Base-by-base conservation (phyloP, 225 moss, liverwort and hornwort species). In the Straminergon stramineum region DNA sequence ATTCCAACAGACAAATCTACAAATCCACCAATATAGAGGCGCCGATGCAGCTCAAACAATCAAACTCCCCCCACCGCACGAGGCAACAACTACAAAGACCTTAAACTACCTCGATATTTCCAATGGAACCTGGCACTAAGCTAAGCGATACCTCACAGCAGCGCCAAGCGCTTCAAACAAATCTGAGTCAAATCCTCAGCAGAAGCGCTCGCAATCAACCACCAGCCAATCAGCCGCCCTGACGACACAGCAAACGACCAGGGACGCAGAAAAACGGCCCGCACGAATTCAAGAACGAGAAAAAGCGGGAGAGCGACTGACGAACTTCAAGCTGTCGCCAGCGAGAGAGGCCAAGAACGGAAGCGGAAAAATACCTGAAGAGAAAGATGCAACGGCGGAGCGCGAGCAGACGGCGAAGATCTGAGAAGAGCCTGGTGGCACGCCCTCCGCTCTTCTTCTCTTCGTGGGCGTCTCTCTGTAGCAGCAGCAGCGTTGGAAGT, bases 281-380 rank as follows among this genome's bases (percentile, higher is more conserved):
- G 79, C 67, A 87, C 68, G 80, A 92, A 90, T 90, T 92, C 86
- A 83, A 92, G 92, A 86, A 88, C 11, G 34, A 26, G 77, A 57
- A 75, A 10, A 82, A 82, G 63, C 84, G 67, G 53, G 80, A 79
- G 84, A 41, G 61, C 15, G 26, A 64, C 26, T 14, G 28, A 63
- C 48, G 48, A 10, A 48, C 28, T 31, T 4, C 64, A 39, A 89
- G 73, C 84, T 89, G 63, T 7, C 48, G 35, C 37, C 20, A 70
- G 62, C 23, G 41, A 53, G 70, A 55, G 61, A 31, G 51, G 21
- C n/a, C 30, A n/a, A 34, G 31, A 65, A 39, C 41, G 81, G 56
- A 43, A 35, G 69, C 85, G 81, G 41, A 65, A 62, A 69, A 48
- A 70, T 57, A 90, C 88, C 90, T 88, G 77, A 53, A 57, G 31